Evolutionary conservation across 2,329 filamentous ascomycete species (phyloP).

Genomic region (Mycosphaerelloides madeirae): DNA sequence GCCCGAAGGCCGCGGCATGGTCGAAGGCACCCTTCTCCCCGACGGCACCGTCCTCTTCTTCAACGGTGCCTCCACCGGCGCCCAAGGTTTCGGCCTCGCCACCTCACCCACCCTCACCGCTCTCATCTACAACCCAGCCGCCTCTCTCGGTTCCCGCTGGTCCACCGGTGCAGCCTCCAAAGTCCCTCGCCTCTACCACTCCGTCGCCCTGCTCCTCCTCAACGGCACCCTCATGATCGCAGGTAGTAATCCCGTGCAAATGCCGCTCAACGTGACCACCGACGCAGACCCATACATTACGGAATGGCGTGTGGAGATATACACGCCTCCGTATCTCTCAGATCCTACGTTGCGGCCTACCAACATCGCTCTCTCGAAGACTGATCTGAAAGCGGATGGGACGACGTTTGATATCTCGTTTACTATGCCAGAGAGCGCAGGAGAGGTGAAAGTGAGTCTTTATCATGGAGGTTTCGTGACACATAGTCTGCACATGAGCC

Average conservation of each 20-base stretch:
- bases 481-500: conserved; percentile 58
- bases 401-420: conserved; percentile 48
- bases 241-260: conserved; percentile 57
- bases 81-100: conserved; percentile 57
- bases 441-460: conserved; percentile 47
- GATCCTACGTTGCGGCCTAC: conserved; percentile 48
- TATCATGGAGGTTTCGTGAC: conserved; percentile 60
- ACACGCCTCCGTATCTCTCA: conserved; percentile 56
- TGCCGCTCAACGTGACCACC: conserved; percentile 45
- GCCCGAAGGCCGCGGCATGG: conserved; percentile 56
- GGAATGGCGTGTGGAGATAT: conserved; percentile 59
- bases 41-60: conserved; percentile 57
- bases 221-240: conserved; percentile 58
- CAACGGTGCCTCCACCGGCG: conserved; percentile 55
- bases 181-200: conserved; percentile 55
- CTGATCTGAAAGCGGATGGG: conserved; percentile 35
- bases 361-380: conserved; percentile 43
- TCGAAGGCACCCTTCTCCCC: conserved; percentile 55
- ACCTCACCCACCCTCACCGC: conserved; percentile 50
- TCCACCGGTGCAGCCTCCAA: conserved; percentile 40
- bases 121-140: conserved; percentile 53
- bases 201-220: conserved; percentile 54
- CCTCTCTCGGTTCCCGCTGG: conserved; percentile 49
- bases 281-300: conserved; percentile 48
- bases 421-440: conserved; percentile 39